Base-by-base conservation (phyloP, 495 filamentous ascomycete genomes). In the Schizothecium vesticola region DNA sequence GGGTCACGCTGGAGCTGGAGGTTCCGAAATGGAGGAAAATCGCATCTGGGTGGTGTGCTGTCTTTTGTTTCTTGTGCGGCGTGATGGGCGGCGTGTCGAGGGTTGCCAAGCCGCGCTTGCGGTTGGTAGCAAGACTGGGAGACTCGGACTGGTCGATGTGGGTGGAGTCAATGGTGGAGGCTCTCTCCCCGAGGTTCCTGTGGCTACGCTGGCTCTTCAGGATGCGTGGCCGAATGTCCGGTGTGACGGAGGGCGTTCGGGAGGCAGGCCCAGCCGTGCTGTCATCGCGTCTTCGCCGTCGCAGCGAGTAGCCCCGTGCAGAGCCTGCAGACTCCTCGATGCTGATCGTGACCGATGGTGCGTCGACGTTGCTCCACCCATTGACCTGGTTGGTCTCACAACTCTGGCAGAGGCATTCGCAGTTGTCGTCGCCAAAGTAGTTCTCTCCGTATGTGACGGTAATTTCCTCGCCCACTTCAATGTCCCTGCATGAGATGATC, bases 351-450 rank as follows among this genome's bases (percentile, higher is more conserved):
- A 85, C 72, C 69, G 74, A 62, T 51, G 66, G 70, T 22, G 64
- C 72, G n/a, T 73, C 79, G 6, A 75, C 76, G 16, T 68, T 75
- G 80, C 23, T 82, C 96, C 96, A 99, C 9, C 95, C 96, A 78
- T 96, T 97, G 28, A 85, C 81, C 65, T 84, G 80, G 12, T 82
- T 80, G n/a, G 83, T 78, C 79, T 99, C 95, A 73, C 95, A 99
- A 0, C 91, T 94, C 67, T 82, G 80, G 76, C 95, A 99, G 2
- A 99, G 83, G 77, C 95, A 99, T 76, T 99, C 96, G 74, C 92
- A 92, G 72, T 99, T 99, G 72, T 93, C 89, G 51, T 90, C 88
- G 3, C 96, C 95, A 78, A 99, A 99, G 75, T 99, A 99, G 73
- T 95, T 91, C 33, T 96, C 93, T 13, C 94, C 91, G 75, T 99